Percentiles rank a stretch among this genome's conserved stretches.
Evolutionary conservation across 345 rosid species (phyloP).

Genomic region (Citrus inodora): DNA sequence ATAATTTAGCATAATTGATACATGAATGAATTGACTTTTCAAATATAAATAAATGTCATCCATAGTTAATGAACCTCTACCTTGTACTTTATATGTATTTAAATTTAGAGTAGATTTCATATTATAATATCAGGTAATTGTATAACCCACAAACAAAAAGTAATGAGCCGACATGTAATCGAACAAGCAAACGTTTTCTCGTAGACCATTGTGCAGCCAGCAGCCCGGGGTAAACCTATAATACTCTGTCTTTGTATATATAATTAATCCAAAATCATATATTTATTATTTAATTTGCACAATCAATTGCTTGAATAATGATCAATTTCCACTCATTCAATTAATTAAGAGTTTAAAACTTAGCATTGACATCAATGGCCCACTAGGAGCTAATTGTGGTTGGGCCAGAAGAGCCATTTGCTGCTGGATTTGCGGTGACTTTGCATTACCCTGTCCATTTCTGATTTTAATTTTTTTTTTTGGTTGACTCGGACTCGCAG

Average conservation of each 20-base stretch:
- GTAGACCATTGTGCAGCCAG: neutral
- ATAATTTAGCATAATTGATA: too few relatives aligned
- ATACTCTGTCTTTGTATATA: neutral
- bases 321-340: neutral
- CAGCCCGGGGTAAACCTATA: neutral
- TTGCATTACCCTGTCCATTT: too few relatives aligned
- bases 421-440: constrained; percentile 16
- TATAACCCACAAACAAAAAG: too few relatives aligned
- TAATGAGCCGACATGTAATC: too few relatives aligned
- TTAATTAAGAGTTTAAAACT: neutral
- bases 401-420: neutral
- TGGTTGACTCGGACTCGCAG: neutral
- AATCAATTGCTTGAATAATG: neutral
- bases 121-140: too few relatives aligned
- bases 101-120: too few relatives aligned
- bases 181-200: neutral
- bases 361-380: neutral
- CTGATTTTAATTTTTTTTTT: too few relatives aligned
- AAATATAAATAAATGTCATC: too few relatives aligned
- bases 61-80: too few relatives aligned
- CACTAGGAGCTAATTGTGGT: neutral
- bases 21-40: too few relatives aligned
- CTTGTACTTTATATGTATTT: too few relatives aligned
- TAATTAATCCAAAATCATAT: neutral
- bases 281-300: neutral